Conservation (phyloP, 78 protist genomes). For the Planoprotostelium fungivorum region DNA sequence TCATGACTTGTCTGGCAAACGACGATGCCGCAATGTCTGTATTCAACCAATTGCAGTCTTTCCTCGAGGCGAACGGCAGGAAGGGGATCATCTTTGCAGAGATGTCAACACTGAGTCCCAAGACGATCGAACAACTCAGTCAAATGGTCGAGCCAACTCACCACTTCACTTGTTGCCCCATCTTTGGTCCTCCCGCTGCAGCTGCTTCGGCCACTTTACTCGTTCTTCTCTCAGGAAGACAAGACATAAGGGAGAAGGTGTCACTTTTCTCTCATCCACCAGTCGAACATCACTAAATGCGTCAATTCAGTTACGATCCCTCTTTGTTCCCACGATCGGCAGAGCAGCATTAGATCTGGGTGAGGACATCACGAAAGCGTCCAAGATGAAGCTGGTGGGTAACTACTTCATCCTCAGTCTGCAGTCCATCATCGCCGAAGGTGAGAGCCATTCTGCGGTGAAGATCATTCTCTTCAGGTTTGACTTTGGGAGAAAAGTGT, state of each 20-base stretch:
- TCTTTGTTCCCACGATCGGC: not conserved
- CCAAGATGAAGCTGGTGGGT: not conserved
- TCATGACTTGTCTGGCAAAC: not conserved
- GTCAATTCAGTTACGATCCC: not conserved
- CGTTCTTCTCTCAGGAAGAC: not conserved
- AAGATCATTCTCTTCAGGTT: not conserved
- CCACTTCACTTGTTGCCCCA: not conserved
- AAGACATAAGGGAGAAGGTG: not conserved
- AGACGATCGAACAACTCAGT: not conserved
- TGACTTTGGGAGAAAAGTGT: not conserved
- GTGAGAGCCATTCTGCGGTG: not conserved
- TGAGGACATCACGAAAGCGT: not conserved
- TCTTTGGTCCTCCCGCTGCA: not conserved
- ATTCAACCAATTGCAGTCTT: not conserved
- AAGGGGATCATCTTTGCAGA: not conserved
- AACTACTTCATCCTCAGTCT: not conserved
- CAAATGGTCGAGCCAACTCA: not conserved
- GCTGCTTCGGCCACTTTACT: not conserved
- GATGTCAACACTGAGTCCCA: not conserved
- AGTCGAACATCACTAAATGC: no score
- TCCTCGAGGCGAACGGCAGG: not conserved
- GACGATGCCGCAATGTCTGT: not conserved
- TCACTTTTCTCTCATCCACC: not conserved
- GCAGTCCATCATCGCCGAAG: not conserved
- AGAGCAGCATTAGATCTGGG: not conserved